Evolutionary conservation across 768 basidiomycete genomes (phyloP).

Genomic region (Cubamyces sp.): DNA sequence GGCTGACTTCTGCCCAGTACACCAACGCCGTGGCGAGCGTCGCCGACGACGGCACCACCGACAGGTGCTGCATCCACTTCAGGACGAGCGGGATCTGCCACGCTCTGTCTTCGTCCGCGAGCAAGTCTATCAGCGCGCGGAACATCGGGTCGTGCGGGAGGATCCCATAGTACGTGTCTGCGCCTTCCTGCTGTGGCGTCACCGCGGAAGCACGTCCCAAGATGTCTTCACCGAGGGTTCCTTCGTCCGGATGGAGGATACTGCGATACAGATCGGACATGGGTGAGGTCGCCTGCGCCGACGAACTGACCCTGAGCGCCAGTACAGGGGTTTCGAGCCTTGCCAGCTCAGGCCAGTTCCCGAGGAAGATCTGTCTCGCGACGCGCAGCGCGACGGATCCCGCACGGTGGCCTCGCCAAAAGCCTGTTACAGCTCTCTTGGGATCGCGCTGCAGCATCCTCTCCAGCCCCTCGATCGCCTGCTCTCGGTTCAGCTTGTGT

Average conservation of each 20-base stretch:
- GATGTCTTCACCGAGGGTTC: neutral
- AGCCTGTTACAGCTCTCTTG: conserved; percentile 26
- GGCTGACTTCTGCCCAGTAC: conserved; percentile 73
- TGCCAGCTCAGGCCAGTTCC: conserved; percentile 53
- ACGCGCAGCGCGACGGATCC: conserved; percentile 34
- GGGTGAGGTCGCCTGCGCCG: conserved; percentile 31
- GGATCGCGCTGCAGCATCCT: conserved; percentile 34
- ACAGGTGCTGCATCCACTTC: conserved; percentile 73
- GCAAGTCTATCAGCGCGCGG: conserved; percentile 60
- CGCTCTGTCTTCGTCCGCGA: conserved; percentile 53
- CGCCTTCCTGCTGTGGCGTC: conserved; percentile 9
- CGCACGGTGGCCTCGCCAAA: conserved; percentile 35
- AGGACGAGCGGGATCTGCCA: conserved; percentile 68
- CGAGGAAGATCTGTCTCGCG: conserved; percentile 39
- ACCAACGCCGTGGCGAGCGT: conserved; percentile 67
- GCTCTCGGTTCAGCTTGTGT: conserved; percentile 27
- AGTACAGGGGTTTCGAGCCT: conserved; percentile 42
- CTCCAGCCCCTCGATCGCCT: conserved; percentile 36
- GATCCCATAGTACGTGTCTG: conserved; percentile 33
- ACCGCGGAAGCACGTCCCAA: neutral
- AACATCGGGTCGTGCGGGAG: conserved; percentile 57
- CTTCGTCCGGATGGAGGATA: conserved; percentile 17
- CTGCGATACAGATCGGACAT: conserved; percentile 37
- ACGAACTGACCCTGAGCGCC: conserved; percentile 35
- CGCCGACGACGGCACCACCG: conserved; percentile 52